Percentiles rank a stretch among this genome's conserved stretches.
Evolutionary conservation across 176 grass and related monocot species (phyloP).

Genomic region (Phoenix dactylifera): DNA sequence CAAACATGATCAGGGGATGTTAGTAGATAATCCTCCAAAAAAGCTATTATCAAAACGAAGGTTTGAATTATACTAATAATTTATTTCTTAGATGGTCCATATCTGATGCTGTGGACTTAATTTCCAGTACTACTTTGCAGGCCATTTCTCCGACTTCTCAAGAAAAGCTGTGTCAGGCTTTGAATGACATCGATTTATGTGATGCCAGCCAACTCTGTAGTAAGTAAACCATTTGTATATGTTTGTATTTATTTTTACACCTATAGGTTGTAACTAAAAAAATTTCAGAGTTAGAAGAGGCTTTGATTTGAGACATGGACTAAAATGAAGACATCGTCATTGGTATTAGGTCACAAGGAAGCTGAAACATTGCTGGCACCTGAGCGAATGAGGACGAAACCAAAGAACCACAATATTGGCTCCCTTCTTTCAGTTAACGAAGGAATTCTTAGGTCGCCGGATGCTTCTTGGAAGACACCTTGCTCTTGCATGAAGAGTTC

Average conservation of each 20-base stretch:
- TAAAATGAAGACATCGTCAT: conserved; percentile 5
- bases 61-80: conserved; percentile 14
- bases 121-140: conserved; percentile 13
- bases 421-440: conserved; percentile 24
- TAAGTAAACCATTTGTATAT: conserved; percentile 27
- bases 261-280: conserved; percentile 6
- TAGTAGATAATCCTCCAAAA: conserved; percentile 27
- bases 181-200: conserved; percentile 45
- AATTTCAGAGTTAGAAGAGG: conserved; percentile 17
- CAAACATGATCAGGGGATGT: conserved; percentile 18
- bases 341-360: conserved; percentile 20
- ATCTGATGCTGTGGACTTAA: background rate
- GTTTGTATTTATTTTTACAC: conserved; percentile 4
- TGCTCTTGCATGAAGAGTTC: conserved; percentile 48
- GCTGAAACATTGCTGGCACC: conserved; percentile 14
- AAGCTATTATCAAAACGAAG: conserved; percentile 45
- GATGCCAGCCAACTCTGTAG: conserved; percentile 25
- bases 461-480: conserved; percentile 22
- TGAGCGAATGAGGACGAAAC: conserved; percentile 22
- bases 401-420: conserved; percentile 6
- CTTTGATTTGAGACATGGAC: conserved; percentile 14
- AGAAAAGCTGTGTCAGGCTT: conserved; percentile 44
- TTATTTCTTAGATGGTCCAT: conserved; percentile 5
- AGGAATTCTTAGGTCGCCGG: conserved; percentile 38
- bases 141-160: conserved; percentile 42